Percentiles rank a stretch among this genome's conserved stretches.
phyloP scores from a whole-genome alignment of 148 eudicot species.

The Vaccinium vitisidaea region DNA sequence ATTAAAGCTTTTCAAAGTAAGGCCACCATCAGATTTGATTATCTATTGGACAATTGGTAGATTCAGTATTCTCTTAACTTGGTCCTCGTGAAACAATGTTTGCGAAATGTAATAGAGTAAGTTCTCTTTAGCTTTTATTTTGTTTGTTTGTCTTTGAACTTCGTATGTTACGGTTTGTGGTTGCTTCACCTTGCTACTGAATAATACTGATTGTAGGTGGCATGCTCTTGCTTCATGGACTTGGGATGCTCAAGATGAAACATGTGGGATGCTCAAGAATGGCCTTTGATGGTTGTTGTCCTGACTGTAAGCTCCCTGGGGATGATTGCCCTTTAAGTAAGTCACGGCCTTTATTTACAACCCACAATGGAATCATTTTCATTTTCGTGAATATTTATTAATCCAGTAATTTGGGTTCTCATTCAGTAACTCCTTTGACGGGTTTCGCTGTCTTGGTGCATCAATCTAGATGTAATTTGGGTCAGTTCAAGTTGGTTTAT shows the following conservation, averaged over 20 bases:
- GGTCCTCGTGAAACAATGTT: too few relatives aligned
- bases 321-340: slow-evolving; percentile 98
- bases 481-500: neutral
- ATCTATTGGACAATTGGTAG: too few relatives aligned
- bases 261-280: slow-evolving; percentile 98
- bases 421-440: neutral
- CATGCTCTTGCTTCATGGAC: slow-evolving; percentile 79
- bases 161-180: too few relatives aligned
- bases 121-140: too few relatives aligned
- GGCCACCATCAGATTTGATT: too few relatives aligned
- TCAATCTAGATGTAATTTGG: neutral
- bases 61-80: too few relatives aligned
- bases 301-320: slow-evolving; percentile 95
- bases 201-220: too few relatives aligned
- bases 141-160: too few relatives aligned
- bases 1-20: neutral
- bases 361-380: neutral
- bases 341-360: slow-evolving; percentile 20
- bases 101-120: too few relatives aligned
- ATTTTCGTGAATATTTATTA: neutral
- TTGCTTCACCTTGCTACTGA: too few relatives aligned
- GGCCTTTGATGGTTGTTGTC: slow-evolving; percentile 99
- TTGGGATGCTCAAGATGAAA: slow-evolving; percentile 95
- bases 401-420: neutral
- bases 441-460: neutral